Evolutionary conservation across 129 eudicot genomes (phyloP).

Genomic region (Artemisia tridentata): DNA sequence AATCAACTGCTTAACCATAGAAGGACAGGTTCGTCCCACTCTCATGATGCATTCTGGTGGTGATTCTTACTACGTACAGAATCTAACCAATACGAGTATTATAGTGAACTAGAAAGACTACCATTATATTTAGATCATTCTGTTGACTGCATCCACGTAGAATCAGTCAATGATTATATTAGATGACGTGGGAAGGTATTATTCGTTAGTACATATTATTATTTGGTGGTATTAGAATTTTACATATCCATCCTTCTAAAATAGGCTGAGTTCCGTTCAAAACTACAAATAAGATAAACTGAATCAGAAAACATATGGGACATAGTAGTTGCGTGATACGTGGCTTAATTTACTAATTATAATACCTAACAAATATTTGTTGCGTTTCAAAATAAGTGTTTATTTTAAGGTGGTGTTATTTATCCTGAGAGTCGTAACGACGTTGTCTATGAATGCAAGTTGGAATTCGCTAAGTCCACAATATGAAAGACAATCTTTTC

Average conservation of each 20-base stretch:
- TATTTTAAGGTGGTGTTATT: too few species aligned
- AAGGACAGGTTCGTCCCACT: neutral
- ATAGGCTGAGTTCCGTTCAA: neutral
- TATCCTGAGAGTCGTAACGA: too few species aligned
- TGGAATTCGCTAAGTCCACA: too few species aligned
- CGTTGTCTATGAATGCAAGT: too few species aligned
- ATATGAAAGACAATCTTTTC: too few species aligned
- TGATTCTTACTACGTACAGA: conserved; percentile 2
- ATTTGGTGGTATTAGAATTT: too few species aligned
- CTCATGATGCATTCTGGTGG: neutral
- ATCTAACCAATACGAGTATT: neutral
- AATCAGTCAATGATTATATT: conserved; percentile 13
- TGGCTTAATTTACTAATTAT: too few species aligned
- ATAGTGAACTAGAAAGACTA: neutral
- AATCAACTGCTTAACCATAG: conserved; percentile 17
- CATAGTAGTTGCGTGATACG: too few species aligned
- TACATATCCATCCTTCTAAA: neutral
- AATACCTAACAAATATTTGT: too few species aligned
- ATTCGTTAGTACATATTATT: neutral
- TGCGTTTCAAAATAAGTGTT: too few species aligned
- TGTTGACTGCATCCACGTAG: neutral
- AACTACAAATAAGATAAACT: neutral
- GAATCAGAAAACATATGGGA: too few species aligned
- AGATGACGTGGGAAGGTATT: neutral
- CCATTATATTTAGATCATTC: too few species aligned